Evolutionary conservation across 2,329 filamentous ascomycete species (phyloP).

Genomic region (Bipolaris sorokiniana): DNA sequence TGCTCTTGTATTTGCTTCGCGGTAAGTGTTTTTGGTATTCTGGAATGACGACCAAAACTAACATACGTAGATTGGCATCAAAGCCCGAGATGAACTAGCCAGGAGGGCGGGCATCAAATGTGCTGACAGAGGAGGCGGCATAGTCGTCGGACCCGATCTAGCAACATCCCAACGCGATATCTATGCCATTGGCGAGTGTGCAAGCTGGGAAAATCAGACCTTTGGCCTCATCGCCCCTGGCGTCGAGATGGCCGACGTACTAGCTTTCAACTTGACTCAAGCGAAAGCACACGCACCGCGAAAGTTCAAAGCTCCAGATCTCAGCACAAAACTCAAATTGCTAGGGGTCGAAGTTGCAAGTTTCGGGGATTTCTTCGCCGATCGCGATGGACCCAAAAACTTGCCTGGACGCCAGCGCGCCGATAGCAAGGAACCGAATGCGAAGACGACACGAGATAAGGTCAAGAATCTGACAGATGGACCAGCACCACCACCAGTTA

Average conservation of each 20-base stretch:
- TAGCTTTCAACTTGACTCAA: constrained; percentile 89
- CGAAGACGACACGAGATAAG: constrained; percentile 47
- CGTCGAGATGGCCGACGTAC: constrained; percentile 89
- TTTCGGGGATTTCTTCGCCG: constrained; percentile 93
- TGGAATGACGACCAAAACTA: constrained; percentile 2
- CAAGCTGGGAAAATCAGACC: constrained; percentile 84
- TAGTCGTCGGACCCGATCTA: constrained; percentile 71
- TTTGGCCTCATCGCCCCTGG: constrained; percentile 90
- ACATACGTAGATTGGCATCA: constrained; percentile 71
- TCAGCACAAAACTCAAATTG: constrained; percentile 91
- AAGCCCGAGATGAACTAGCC: constrained; percentile 79
- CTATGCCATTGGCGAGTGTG: constrained; percentile 90
- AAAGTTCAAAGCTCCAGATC: constrained; percentile 78
- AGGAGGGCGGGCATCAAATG: constrained; percentile 72
- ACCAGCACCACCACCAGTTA: constrained; percentile 67
- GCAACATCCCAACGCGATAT: constrained; percentile 74
- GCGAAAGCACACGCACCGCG: constrained; percentile 73
- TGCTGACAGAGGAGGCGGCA: constrained; percentile 75
- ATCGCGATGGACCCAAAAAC: constrained; percentile 78
- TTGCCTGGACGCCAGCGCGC: constrained; percentile 66
- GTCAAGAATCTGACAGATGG: constrained; percentile 63
- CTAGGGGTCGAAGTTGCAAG: constrained; percentile 90
- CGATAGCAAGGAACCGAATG: constrained; percentile 52
- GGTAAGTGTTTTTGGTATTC: constrained; percentile 45
- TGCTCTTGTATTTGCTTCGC: constrained; percentile 88